Conservation (phyloP, 164 flowering plant species). For the Echeveria elegans region DNA sequence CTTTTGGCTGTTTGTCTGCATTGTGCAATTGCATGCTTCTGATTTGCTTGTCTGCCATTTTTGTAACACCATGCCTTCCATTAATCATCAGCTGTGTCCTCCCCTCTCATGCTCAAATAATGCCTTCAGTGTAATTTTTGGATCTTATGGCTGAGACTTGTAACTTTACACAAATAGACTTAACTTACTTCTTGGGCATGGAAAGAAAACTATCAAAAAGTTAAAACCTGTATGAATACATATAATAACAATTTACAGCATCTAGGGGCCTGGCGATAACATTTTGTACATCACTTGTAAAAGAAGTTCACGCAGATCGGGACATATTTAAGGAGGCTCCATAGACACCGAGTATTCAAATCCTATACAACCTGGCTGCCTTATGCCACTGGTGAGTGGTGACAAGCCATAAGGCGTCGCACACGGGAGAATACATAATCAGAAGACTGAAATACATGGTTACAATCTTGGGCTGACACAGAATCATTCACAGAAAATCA, state of each 20-base stretch:
- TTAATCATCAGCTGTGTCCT: not conserved
- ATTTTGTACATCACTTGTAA: not conserved
- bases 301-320: not conserved
- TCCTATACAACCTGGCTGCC: not conserved
- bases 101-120: no score
- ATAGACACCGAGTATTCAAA: not conserved
- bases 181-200: no score
- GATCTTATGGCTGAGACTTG: no score
- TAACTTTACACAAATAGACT: no score
- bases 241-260: no score
- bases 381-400: not conserved
- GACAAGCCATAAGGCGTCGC: not conserved
- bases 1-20: not conserved
- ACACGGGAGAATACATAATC: not conserved
- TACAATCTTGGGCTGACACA: not conserved
- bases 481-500: not conserved
- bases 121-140: no score
- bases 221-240: no score
- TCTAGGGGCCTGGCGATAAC: no score
- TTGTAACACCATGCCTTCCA: slow-evolving; percentile 5
- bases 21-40: not conserved
- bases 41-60: slow-evolving; percentile 2
- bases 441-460: not conserved
- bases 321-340: not conserved
- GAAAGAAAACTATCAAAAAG: no score